A percentile compares a stretch with the other conserved stretches of the same genome.
phyloP scores from a whole-genome alignment of 257 asterid species.

The Capsicum baccatum region DNA sequence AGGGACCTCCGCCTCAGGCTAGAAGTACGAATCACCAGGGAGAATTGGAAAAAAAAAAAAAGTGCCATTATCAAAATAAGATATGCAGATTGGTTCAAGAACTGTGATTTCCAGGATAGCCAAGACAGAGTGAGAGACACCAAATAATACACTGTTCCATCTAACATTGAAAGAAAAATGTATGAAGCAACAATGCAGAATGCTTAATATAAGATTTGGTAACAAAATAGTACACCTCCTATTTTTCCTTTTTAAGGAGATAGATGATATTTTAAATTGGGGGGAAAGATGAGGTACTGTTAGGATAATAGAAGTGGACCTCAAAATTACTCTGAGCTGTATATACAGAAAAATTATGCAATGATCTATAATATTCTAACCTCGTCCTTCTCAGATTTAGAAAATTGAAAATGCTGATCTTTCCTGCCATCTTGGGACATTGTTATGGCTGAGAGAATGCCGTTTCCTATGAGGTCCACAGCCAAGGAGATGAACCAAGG shows the following conservation, averaged over 20 bases:
- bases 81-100: neutral
- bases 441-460: conserved; percentile 58
- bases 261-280: neutral
- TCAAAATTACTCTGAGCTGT: neutral
- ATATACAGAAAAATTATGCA: conserved; percentile 12
- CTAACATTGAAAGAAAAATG: neutral
- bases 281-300: neutral
- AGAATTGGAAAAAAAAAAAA: neutral
- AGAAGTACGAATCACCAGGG: neutral
- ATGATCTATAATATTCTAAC: conserved; percentile 44
- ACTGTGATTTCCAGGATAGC: neutral
- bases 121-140: neutral
- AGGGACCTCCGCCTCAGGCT: neutral
- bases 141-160: conserved; percentile 11
- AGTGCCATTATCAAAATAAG: neutral
- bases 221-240: neutral
- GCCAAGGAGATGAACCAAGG: conserved; percentile 83
- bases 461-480: conserved; percentile 76
- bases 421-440: conserved; percentile 40
- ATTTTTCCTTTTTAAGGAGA: neutral
- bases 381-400: conserved; percentile 74
- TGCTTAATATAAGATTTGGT: neutral
- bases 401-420: conserved; percentile 47
- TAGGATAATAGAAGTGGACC: neutral
- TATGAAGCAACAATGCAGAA: neutral